Conservation (phyloP, 306 rosid species). For the Begonia peltatifolia region DNA sequence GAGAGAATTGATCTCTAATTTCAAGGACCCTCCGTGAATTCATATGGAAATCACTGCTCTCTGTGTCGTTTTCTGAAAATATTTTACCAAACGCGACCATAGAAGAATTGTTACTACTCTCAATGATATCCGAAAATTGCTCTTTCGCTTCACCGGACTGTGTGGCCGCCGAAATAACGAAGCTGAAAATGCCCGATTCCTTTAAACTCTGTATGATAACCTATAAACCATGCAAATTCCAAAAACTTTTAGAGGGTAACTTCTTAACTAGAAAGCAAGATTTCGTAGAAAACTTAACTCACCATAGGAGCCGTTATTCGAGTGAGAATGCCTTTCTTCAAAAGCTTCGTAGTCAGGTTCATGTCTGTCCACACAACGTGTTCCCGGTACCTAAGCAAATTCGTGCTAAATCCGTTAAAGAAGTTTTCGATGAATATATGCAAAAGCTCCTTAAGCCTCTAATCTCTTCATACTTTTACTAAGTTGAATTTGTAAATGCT, state of each 20-base stretch:
- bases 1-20: slow-evolving; percentile 20
- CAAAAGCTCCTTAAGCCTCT: too few species aligned
- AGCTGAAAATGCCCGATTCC: slow-evolving; percentile 56
- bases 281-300: slow-evolving; percentile 7
- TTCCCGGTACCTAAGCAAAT: slow-evolving; percentile 54
- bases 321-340: slow-evolving; percentile 75
- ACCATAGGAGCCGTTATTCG: slow-evolving; percentile 86
- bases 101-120: slow-evolving; percentile 65
- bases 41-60: slow-evolving; percentile 32
- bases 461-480: too few species aligned
- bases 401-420: too few species aligned
- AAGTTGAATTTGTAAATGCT: too few species aligned
- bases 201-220: slow-evolving; percentile 58
- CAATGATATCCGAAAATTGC: slow-evolving; percentile 37
- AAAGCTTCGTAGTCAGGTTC: slow-evolving; percentile 45
- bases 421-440: too few species aligned
- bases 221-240: slow-evolving; percentile 17
- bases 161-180: slow-evolving; percentile 40
- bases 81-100: too few species aligned
- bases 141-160: slow-evolving; percentile 39
- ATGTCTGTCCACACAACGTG: slow-evolving; percentile 78
- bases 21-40: slow-evolving; percentile 60
- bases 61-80: too few species aligned
- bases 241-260: too few species aligned
- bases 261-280: neutral